These are phyloP conservation scores for Phytophthora foliorum DNA, from an alignment of 352 stramenopile species.

Conservation along the genomic window DNA sequence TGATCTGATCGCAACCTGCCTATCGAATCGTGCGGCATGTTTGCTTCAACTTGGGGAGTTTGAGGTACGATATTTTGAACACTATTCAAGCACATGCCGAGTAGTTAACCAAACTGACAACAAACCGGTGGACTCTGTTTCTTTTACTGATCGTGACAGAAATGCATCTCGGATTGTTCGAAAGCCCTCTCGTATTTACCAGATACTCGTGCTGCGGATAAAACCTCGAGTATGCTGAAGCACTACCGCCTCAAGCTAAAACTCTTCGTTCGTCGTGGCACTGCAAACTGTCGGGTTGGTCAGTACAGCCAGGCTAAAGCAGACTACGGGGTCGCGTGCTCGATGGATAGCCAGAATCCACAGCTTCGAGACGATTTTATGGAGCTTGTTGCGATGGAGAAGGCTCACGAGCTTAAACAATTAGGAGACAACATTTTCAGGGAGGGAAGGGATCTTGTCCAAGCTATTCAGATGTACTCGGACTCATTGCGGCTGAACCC, in stretches of 20 bases:
- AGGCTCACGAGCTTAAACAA: conserved; percentile 61
- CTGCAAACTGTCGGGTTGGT: conserved; percentile 68
- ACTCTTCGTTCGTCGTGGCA: conserved; percentile 76
- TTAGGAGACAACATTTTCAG: conserved; percentile 59
- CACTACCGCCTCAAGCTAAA: conserved; percentile 80
- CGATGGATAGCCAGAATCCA: conserved; percentile 79
- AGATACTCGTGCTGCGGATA: conserved; percentile 52
- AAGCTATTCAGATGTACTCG: conserved; percentile 64
- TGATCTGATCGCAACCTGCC: conserved; percentile 58
- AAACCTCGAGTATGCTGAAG: conserved; percentile 46
- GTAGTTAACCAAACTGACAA: background rate
- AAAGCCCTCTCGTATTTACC: conserved; percentile 72
- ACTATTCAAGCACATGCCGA: no score
- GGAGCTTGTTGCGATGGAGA: conserved; percentile 68
- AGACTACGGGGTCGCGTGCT: conserved; percentile 82
- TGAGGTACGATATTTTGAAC: conserved; percentile 47
- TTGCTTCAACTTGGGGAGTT: conserved; percentile 67
- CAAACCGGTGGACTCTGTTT: background rate
- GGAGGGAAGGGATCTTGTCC: conserved; percentile 43
- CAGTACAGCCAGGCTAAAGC: conserved; percentile 75
- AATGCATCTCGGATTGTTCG: conserved; percentile 77
- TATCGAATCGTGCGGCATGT: conserved; percentile 80
- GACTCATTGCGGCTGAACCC: conserved; percentile 67
- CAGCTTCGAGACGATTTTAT: conserved; percentile 75
- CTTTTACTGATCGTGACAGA: conserved; percentile 18